These are phyloP conservation scores for Exophiala sideris DNA, from an alignment of 2,329 filamentous ascomycete genomes.

Conservation along the genomic window DNA sequence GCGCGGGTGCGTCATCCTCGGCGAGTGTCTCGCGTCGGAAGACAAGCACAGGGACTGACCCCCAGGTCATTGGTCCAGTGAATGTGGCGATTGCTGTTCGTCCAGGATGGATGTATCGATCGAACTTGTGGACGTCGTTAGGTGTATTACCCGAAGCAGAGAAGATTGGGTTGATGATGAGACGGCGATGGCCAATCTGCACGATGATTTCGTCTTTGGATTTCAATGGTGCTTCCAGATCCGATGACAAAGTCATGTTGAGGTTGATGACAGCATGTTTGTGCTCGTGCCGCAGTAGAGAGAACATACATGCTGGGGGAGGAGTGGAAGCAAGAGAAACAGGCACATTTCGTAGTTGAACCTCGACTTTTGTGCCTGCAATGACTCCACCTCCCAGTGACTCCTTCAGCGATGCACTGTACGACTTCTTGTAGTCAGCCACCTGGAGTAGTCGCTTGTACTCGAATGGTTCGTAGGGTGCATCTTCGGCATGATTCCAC, in stretches of 20 bases:
- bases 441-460: slow-evolving; percentile 84
- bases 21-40: slow-evolving; percentile 56
- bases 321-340: slow-evolving; percentile 50
- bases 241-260: slow-evolving; percentile 79
- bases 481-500: slow-evolving; percentile 88
- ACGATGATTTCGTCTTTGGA: slow-evolving; percentile 89
- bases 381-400: slow-evolving; percentile 83
- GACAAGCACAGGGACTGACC: slow-evolving; percentile 82
- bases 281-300: slow-evolving; percentile 87
- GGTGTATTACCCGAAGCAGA: slow-evolving; percentile 85
- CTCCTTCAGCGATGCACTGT: slow-evolving; percentile 72
- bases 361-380: slow-evolving; percentile 75
- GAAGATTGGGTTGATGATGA: slow-evolving; percentile 86
- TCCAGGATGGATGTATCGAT: slow-evolving; percentile 85
- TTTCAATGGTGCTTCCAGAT: slow-evolving; percentile 72
- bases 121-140: slow-evolving; percentile 97
- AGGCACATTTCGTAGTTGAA: slow-evolving; percentile 66
- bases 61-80: slow-evolving; percentile 88
- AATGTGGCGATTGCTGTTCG: slow-evolving; percentile 86
- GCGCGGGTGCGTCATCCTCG: slow-evolving; percentile 5
- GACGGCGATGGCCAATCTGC: slow-evolving; percentile 83
- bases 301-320: slow-evolving; percentile 73
- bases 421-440: slow-evolving; percentile 82
- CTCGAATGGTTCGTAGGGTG: slow-evolving; percentile 79
- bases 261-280: slow-evolving; percentile 89